Base-by-base conservation (phyloP, 805 yeast genomes). In the Saccharomycopsis sp. region DNA sequence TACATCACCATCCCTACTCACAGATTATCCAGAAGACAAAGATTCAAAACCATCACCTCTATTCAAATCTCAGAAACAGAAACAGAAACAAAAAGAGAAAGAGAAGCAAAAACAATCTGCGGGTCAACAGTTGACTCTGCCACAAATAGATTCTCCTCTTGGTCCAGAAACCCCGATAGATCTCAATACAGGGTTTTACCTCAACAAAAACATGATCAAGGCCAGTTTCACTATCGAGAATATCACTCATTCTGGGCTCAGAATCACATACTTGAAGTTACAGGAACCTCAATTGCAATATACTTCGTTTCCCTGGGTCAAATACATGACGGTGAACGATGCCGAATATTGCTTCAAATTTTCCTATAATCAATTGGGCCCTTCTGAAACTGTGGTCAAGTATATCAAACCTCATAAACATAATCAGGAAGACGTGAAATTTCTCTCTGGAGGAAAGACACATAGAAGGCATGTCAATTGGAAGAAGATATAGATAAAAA, bases 271-370 rank as follows among this genome's bases (percentile, higher is more conserved):
- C 63, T 68, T 87, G 54, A 82, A 84, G 61, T 85, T 87, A 15
- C 80, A 79, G 23, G 95, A 87, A 64, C 79, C 78, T 3, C 77
- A 75, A 54, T 68, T 86, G 65, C 74, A 79, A 55, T 84, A 84
- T 63, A 82, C 87, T 3, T 79, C 88, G 48, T 87, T 87, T 66
- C 91, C 94, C 0, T 87, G 95, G 95, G 85, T 87, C 1, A 75
- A 86, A 56, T 85, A 87, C 65, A 70, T 77, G 58, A 78, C 79
- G 2, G 61, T 69, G 41, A 79, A 74, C 63, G 75, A 72, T 57
- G 71, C 69, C 12, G 75, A 70, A 44, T 73, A 75, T 40, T 50
- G 55, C 14, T 60, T 60, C 53, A 64, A 64, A 23, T 54, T 61
- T 24, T 62, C 63, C 47, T 57, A 37, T 46, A 60, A 60, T 41